Evolutionary conservation across 139 green algal genomes (phyloP).

Genomic region (Coelastrella sp.): DNA sequence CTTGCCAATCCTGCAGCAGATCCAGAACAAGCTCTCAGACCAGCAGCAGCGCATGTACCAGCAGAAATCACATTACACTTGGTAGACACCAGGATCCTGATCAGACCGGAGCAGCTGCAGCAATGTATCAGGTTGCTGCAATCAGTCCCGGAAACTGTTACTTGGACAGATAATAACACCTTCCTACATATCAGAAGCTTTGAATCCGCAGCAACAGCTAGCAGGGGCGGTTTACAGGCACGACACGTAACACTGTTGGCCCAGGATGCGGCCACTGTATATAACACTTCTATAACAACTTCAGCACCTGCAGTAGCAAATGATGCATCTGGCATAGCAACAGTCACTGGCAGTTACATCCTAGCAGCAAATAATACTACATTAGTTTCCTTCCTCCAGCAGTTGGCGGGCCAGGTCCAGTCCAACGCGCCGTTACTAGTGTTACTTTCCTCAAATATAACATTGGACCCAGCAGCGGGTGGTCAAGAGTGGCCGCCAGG

Average conservation of each 20-base stretch:
- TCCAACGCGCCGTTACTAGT: not conserved
- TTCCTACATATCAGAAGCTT: slow-evolving; percentile 6
- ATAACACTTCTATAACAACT: not conserved
- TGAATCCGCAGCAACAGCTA: not conserved
- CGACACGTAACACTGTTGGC: not conserved
- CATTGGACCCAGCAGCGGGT: not conserved
- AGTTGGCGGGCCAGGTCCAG: not conserved
- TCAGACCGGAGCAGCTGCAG: not conserved
- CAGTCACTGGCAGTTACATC: slow-evolving; percentile 23
- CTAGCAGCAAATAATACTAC: not conserved
- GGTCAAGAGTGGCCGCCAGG: not conserved
- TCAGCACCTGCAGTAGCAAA: not conserved
- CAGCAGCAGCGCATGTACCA: not conserved
- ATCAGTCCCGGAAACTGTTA: not conserved
- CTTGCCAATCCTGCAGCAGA: not conserved
- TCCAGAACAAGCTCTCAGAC: not conserved
- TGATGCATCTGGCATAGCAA: not conserved
- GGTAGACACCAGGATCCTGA: not conserved
- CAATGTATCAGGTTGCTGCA: not conserved
- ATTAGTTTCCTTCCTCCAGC: not conserved
- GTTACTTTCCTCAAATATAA: slow-evolving; percentile 1
- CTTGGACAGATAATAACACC: not conserved
- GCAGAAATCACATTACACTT: not conserved
- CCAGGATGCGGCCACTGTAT: not conserved
- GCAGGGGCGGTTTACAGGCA: not conserved